A percentile compares a stretch with the other conserved stretches of the same genome.
These are phyloP conservation scores for Syncephalastrum monosporum DNA, from an alignment of 371 early-diverging fungal species.

Conservation along the genomic window DNA sequence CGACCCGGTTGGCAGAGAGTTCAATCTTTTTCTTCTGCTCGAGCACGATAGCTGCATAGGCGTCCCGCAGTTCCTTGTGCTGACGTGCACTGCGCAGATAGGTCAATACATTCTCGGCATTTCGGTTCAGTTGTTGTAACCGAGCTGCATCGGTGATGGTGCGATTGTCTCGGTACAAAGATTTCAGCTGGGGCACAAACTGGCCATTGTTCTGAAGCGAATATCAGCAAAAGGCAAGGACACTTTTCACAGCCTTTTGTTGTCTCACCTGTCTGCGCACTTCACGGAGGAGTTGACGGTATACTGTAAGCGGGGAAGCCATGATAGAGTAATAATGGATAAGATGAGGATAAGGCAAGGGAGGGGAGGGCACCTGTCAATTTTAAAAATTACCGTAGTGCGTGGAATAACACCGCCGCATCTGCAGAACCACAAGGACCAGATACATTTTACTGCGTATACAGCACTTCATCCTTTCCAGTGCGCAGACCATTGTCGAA, in stretches of 20 bases:
- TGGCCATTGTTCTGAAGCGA: constrained; percentile 22
- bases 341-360: not conserved
- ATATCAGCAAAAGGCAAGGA: constrained; percentile 30
- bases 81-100: constrained; percentile 42
- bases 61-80: constrained; percentile 46
- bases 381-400: no score
- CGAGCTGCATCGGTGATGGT: constrained; percentile 30
- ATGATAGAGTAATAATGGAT: not conserved
- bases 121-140: constrained; percentile 27
- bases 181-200: constrained; percentile 35
- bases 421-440: no score
- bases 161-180: constrained; percentile 34
- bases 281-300: constrained; percentile 44
- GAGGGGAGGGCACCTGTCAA: not conserved
- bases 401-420: no score
- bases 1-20: constrained; percentile 48
- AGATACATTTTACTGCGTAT: no score
- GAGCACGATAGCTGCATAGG: constrained; percentile 43
- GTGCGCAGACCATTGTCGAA: no score
- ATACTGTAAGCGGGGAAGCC: constrained; percentile 13
- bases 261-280: constrained; percentile 34
- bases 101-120: constrained; percentile 43
- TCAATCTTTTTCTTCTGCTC: constrained; percentile 51
- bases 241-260: not conserved
- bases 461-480: no score